Percentiles rank a stretch among this genome's conserved stretches.
Conservation (phyloP, 768 basidiomycete species). For the Suillus subalutaceus region DNA sequence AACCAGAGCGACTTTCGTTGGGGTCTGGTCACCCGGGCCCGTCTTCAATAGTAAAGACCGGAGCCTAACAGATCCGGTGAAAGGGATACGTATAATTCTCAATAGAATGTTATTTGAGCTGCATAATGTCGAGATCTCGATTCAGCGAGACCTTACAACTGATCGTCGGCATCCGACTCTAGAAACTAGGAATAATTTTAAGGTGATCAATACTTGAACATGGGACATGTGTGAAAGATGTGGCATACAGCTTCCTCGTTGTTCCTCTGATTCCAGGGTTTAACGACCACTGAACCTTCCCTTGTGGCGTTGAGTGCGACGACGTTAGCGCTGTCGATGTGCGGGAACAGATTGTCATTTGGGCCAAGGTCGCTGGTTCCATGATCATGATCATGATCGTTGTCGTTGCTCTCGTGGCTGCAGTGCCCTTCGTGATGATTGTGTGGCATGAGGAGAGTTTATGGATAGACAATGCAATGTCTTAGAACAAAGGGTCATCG, state of each 20-base stretch:
- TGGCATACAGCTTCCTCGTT: constrained; percentile 67
- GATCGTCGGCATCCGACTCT: constrained; percentile 91
- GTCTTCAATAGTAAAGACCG: constrained; percentile 82
- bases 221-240: constrained; percentile 1
- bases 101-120: constrained; percentile 14
- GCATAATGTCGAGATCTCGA: background rate
- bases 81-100: constrained; percentile 84
- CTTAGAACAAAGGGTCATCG: background rate
- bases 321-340: constrained; percentile 82
- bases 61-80: constrained; percentile 85
- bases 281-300: constrained; percentile 64
- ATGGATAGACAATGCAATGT: background rate
- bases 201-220: background rate
- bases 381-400: constrained; percentile 56
- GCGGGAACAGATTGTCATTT: constrained; percentile 69
- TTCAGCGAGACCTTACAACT: constrained; percentile 58
- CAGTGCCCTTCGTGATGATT: constrained; percentile 47
- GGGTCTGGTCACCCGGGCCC: constrained; percentile 80
- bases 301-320: constrained; percentile 72
- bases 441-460: constrained; percentile 47
- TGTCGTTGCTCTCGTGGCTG: constrained; percentile 60
- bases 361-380: constrained; percentile 48
- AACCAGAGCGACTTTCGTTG: constrained; percentile 71
- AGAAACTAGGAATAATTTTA: constrained; percentile 54
- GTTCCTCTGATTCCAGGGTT: constrained; percentile 82